A percentile compares a stretch with the other conserved stretches of the same genome.
These are phyloP conservation scores for Xylariaceae sp. DNA, from an alignment of 2,329 filamentous ascomycete genomes.

Conservation along the genomic window DNA sequence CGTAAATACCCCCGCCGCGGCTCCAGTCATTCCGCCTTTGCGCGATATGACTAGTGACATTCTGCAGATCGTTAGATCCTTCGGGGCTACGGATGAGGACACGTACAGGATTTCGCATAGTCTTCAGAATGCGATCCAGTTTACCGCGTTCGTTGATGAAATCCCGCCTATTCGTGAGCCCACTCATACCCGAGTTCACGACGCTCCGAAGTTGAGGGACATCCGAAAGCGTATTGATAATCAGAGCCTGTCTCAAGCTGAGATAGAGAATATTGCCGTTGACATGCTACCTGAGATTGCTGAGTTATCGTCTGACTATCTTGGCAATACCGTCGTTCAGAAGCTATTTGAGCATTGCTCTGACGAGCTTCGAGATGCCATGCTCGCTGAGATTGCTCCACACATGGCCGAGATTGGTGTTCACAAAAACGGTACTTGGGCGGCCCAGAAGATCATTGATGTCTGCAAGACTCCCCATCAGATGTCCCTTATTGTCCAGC, in stretches of 20 bases:
- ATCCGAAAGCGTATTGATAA: slow-evolving; percentile 98
- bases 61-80: slow-evolving; percentile 75
- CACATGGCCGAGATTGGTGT: slow-evolving; percentile 95
- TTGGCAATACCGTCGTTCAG: slow-evolving; percentile 98
- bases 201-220: slow-evolving; percentile 89
- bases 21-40: slow-evolving; percentile 66
- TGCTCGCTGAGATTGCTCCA: slow-evolving; percentile 81
- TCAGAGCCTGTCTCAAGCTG: slow-evolving; percentile 73
- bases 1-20: slow-evolving; percentile 35
- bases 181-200: slow-evolving; percentile 80
- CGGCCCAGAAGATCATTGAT: slow-evolving; percentile 98
- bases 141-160: slow-evolving; percentile 67
- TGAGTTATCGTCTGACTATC: slow-evolving; percentile 89
- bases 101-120: slow-evolving; percentile 63
- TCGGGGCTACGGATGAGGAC: slow-evolving; percentile 80
- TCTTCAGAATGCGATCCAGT: slow-evolving; percentile 72
- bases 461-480: slow-evolving; percentile 81
- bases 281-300: slow-evolving; percentile 97
- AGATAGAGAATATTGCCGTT: slow-evolving; percentile 87
- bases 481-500: slow-evolving; percentile 77
- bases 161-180: slow-evolving; percentile 87
- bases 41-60: slow-evolving; percentile 78
- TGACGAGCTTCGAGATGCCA: slow-evolving; percentile 81
- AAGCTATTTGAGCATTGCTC: slow-evolving; percentile 97
- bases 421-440: slow-evolving; percentile 99